Base-by-base conservation (phyloP, 1,139 yeast genomes). In the Suhomyces choctaworum region DNA sequence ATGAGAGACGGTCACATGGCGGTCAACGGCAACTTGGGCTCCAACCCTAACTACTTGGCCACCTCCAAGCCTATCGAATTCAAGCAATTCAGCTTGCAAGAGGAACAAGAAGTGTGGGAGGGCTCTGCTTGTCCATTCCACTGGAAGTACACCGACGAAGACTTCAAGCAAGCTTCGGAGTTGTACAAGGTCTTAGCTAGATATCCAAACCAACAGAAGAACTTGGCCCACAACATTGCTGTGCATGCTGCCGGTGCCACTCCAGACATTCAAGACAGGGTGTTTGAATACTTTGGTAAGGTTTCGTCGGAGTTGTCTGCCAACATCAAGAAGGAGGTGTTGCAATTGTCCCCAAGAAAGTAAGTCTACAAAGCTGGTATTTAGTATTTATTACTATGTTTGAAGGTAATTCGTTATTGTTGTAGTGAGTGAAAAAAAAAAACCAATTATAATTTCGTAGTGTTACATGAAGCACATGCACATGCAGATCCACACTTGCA, bases 71-170 rank as follows among this genome's bases (percentile, higher is more conserved):
- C 85, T 40, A 50, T 79, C 52, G 71, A 71, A 52, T 76, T 79
- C 63, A 64, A 60, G 53, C 50, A 54, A 40, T 64, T 56, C 50
- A 48, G 55, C 30, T 51, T 66, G 37, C 78, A 73, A 60, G 73
- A 75, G 56, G 78, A 77, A 46, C 96, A 88, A 63, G 97, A 90
- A 67, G 73, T 77, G 44, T 89, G 96, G 90, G 66, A 73, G 40
- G 97, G 97, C 43, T 81, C 94, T 46, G 96, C 95, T 38, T 70
- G 81, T 47, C 87, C 88, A 51, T 85, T 79, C 80, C 94, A 87
- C 70, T 89, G 96, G 96, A 74, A 77, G 45, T 78, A 77, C 39
- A 75, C 76, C 29, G 83, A 81, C 40, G 82, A 74, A 39, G 96
- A 88, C 60, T 73, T 54, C 86, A 82, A 66, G 76, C 97, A 53